Evolutionary conservation across 352 stramenopile species (phyloP).

Genomic region (Pelagophyceae sp.): DNA sequence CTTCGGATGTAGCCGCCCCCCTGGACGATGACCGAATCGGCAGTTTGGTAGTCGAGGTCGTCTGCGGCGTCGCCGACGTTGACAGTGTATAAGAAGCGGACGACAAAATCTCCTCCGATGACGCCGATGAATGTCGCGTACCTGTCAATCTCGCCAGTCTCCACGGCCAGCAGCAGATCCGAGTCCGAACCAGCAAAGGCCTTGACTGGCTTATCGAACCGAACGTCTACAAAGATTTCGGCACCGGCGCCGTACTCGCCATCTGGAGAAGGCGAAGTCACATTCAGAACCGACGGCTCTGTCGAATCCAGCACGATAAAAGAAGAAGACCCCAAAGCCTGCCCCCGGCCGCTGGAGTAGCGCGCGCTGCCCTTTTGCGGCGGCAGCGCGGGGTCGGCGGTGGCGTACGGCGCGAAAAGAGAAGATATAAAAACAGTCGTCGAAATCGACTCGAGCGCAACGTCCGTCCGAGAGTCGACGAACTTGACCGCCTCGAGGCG

Average conservation of each 20-base stretch:
- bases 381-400: neutral
- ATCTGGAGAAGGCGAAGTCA: neutral
- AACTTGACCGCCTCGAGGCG: neutral
- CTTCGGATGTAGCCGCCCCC: neutral
- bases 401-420: too few relatives aligned
- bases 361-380: neutral
- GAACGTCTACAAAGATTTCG: neutral
- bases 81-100: neutral
- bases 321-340: neutral
- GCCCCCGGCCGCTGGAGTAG: neutral
- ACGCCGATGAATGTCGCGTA: neutral
- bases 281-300: neutral
- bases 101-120: neutral
- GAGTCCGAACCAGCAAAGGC: neutral
- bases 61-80: neutral
- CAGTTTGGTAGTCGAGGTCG: neutral
- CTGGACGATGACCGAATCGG: neutral
- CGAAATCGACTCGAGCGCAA: too few relatives aligned
- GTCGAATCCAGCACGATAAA: neutral
- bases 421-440: too few relatives aligned
- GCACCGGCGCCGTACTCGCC: conserved; percentile 15
- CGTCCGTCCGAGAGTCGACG: neutral
- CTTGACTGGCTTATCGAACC: neutral
- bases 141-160: neutral
- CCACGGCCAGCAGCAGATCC: neutral